A percentile compares a stretch with the other conserved stretches of the same genome.
phyloP scores from a whole-genome alignment of 2,329 filamentous ascomycete genomes.

The Sporothrix brunneoviolacea region DNA sequence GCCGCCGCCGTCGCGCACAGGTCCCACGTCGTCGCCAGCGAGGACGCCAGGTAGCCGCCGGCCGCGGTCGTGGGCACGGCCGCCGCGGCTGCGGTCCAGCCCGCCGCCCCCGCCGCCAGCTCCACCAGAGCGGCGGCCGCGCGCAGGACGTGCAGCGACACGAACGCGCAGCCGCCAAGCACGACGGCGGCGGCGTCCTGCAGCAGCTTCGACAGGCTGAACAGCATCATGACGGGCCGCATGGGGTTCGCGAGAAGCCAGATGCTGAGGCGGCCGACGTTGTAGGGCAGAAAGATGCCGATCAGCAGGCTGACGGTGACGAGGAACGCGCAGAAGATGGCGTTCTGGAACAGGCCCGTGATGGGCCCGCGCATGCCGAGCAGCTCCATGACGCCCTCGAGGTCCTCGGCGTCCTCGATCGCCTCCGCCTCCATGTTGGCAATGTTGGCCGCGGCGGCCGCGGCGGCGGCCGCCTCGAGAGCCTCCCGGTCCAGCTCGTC shows the following conservation, averaged over 20 bases:
- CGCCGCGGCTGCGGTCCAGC: slow-evolving; percentile 20
- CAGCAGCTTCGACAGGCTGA: slow-evolving; percentile 67
- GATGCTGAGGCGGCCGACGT: slow-evolving; percentile 78
- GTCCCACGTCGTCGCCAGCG: slow-evolving; percentile 30
- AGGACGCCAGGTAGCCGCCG: slow-evolving; percentile 10
- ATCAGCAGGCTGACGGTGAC: slow-evolving; percentile 80
- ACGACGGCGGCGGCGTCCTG: slow-evolving; percentile 68
- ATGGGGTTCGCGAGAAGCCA: slow-evolving; percentile 74
- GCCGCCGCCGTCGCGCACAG: slow-evolving; percentile 37
- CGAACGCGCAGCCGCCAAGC: slow-evolving; percentile 47
- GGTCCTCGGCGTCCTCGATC: slow-evolving; percentile 81
- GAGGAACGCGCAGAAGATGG: slow-evolving; percentile 85
- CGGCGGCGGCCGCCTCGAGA: slow-evolving; percentile 57
- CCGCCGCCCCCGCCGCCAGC: slow-evolving; percentile 30
- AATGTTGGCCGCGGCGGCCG: slow-evolving; percentile 50
- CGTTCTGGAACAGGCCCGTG: slow-evolving; percentile 85
- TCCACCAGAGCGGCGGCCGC: slow-evolving; percentile 32
- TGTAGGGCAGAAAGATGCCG: slow-evolving; percentile 86
- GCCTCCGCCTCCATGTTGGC: slow-evolving; percentile 64
- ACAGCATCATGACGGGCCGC: slow-evolving; percentile 65
- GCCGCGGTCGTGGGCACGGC: not conserved
- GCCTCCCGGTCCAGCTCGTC: slow-evolving; percentile 50
- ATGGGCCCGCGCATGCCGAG: slow-evolving; percentile 94
- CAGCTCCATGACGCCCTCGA: slow-evolving; percentile 92
- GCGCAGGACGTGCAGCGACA: slow-evolving; percentile 30